Conservation (phyloP, 768 basidiomycete species). For the Agrocybe chaxingu region DNA sequence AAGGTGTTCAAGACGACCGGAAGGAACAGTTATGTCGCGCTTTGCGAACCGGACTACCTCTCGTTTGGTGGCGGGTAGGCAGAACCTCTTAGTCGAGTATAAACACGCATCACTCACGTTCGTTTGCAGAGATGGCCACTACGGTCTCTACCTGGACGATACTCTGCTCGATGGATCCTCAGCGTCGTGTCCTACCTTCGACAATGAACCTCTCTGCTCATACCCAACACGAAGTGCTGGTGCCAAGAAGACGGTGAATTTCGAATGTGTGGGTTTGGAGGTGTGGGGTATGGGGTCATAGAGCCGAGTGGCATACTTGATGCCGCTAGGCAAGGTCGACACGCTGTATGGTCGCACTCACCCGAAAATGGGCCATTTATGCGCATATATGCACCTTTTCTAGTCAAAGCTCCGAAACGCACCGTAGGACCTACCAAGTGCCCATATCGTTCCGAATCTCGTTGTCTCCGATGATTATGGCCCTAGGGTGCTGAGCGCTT, state of each 20-base stretch:
- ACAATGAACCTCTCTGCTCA: constrained; percentile 78
- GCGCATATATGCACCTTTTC: no score
- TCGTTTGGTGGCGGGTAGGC: constrained; percentile 93
- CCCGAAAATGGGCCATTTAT: no score
- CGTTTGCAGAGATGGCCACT: constrained; percentile 68
- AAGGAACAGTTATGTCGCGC: constrained; percentile 83
- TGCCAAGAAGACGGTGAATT: constrained; percentile 46
- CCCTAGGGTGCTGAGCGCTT: no score
- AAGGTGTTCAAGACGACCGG: constrained; percentile 83
- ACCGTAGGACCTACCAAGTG: no score
- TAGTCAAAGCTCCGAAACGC: no score
- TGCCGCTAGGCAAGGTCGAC: no score
- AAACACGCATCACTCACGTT: not conserved
- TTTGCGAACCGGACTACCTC: constrained; percentile 77
- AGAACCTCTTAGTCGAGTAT: not conserved
- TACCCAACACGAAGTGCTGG: constrained; percentile 17
- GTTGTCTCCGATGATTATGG: no score
- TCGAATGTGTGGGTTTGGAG: constrained; percentile 90
- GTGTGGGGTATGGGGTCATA: constrained; percentile 76
- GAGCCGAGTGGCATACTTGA: no score
- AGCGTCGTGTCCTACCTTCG: constrained; percentile 81
- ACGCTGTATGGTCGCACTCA: no score
- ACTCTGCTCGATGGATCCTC: constrained; percentile 81
- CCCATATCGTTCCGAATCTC: no score
- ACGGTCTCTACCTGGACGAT: constrained; percentile 86